A percentile compares a stretch with the other conserved stretches of the same genome.
Evolutionary conservation across 805 yeast species (phyloP).

Genomic region (Starmera quercuum): DNA sequence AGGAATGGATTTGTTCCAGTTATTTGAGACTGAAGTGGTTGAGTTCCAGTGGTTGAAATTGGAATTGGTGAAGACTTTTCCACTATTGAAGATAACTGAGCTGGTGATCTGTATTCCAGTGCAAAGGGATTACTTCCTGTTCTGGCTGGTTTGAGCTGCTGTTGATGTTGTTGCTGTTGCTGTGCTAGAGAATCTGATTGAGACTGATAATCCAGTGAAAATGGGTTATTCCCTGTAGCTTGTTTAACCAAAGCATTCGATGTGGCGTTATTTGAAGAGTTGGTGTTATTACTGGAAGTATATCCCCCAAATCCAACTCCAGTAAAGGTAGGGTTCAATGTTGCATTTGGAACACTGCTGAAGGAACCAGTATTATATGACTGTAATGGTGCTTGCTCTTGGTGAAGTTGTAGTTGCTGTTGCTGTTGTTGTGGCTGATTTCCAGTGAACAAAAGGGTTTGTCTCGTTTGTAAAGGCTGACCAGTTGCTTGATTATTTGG

Average conservation of each 20-base stretch:
- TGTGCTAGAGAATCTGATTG: conserved; percentile 8
- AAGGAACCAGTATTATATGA: conserved; percentile 11
- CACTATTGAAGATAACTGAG: conserved; percentile 17
- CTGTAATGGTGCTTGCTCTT: conserved; percentile 19
- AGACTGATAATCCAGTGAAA: conserved; percentile 22
- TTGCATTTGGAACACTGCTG: conserved; percentile 10
- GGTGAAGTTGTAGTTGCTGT: conserved; percentile 7
- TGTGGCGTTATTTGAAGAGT: conserved; percentile 5
- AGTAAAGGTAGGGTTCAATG: conserved; percentile 30
- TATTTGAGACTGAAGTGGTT: conserved; percentile 14
- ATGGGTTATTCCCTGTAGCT: conserved; percentile 30
- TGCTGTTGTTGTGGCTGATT: conserved; percentile 3
- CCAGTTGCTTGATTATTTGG: neutral
- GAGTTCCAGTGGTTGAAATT: neutral
- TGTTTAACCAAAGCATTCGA: conserved; percentile 8
- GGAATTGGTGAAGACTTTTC: conserved; percentile 4
- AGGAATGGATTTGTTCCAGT: conserved; percentile 39
- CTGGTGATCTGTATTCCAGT: conserved; percentile 8
- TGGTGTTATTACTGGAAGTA: conserved; percentile 4
- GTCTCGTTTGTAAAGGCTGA: neutral
- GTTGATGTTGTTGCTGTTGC: conserved; percentile 5
- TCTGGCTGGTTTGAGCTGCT: conserved; percentile 8
- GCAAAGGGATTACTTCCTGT: conserved; percentile 25
- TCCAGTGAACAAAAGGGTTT: neutral
- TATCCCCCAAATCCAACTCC: conserved; percentile 59